A percentile compares a stretch with the other conserved stretches of the same genome.
These are phyloP conservation scores for Trifolium pratense DNA, from an alignment of 306 rosid genomes.

Conservation along the genomic window DNA sequence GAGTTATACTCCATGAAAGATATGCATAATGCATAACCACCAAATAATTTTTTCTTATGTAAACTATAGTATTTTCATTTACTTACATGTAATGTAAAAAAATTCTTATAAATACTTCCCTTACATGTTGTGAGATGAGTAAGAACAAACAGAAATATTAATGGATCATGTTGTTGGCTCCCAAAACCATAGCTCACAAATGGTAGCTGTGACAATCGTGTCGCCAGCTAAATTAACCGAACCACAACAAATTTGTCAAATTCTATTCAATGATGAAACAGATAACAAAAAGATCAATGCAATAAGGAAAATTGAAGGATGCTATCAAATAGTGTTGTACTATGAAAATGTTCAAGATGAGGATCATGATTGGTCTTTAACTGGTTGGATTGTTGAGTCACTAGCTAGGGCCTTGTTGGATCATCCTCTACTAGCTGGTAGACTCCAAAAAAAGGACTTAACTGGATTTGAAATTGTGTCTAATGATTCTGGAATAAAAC, in stretches of 20 bases:
- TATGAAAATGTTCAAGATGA: constrained; percentile 33
- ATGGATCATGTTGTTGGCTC: constrained; percentile 12
- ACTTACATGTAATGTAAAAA: background rate
- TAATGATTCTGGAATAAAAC: constrained; percentile 64
- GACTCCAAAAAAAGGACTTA: constrained; percentile 36
- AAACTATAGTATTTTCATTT: background rate
- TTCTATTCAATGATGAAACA: constrained; percentile 4
- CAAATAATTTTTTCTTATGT: background rate
- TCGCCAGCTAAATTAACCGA: constrained; percentile 49
- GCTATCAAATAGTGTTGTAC: constrained; percentile 56
- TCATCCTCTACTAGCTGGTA: constrained; percentile 60
- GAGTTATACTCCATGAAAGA: background rate
- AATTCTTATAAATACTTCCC: background rate
- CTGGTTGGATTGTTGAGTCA: constrained; percentile 65
- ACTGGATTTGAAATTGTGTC: constrained; percentile 41
- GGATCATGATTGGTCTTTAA: constrained; percentile 48
- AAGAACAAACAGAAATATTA: background rate
- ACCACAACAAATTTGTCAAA: constrained; percentile 41
- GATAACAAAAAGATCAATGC: background rate
- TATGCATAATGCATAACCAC: background rate
- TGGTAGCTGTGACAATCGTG: constrained; percentile 50
- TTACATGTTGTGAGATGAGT: background rate
- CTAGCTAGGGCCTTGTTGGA: constrained; percentile 50
- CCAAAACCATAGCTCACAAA: constrained; percentile 25
- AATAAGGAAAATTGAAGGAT: constrained; percentile 32